phyloP scores from a whole-genome alignment of 2,329 filamentous ascomycete species.

The Botryotinia convoluta region DNA sequence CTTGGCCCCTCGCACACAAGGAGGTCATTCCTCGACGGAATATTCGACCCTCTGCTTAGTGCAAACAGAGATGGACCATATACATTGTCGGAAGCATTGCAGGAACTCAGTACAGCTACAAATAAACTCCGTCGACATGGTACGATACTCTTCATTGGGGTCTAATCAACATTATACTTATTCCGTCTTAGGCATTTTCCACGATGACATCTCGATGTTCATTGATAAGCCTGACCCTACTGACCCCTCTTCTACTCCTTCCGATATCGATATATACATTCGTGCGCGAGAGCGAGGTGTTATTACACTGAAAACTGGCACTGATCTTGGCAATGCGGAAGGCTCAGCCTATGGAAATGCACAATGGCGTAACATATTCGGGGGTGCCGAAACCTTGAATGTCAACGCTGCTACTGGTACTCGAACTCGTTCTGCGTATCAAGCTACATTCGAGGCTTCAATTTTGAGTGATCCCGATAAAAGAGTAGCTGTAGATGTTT shows the following conservation, averaged over 20 bases:
- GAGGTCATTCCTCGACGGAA: slow-evolving; percentile 73
- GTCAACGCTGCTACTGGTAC: slow-evolving; percentile 87
- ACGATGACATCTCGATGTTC: slow-evolving; percentile 77
- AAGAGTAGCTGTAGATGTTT: slow-evolving; percentile 72
- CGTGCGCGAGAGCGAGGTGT: slow-evolving; percentile 76
- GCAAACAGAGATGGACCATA: slow-evolving; percentile 64
- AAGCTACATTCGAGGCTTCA: slow-evolving; percentile 78
- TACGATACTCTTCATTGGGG: slow-evolving; percentile 43
- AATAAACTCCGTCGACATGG: slow-evolving; percentile 78
- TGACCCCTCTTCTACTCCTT: slow-evolving; percentile 66
- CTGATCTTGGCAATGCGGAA: slow-evolving; percentile 89
- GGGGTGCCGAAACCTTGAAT: slow-evolving; percentile 85
- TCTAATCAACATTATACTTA: slow-evolving; percentile 1
- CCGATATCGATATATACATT: slow-evolving; percentile 78
- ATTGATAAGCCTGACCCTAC: slow-evolving; percentile 71
- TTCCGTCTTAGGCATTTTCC: slow-evolving; percentile 69
- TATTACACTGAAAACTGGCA: slow-evolving; percentile 88
- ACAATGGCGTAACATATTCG: slow-evolving; percentile 87
- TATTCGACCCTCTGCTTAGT: slow-evolving; percentile 75
- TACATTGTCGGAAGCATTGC: slow-evolving; percentile 76
- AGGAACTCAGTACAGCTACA: slow-evolving; percentile 66
- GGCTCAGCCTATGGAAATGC: slow-evolving; percentile 89
- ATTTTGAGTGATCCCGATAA: slow-evolving; percentile 81
- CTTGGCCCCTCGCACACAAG: slow-evolving; percentile 83
- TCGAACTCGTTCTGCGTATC: slow-evolving; percentile 87